Percentiles rank a stretch among this genome's conserved stretches.
Evolutionary conservation across 2,329 filamentous ascomycete species (phyloP).

Genomic region (Colletotrichum filicis): DNA sequence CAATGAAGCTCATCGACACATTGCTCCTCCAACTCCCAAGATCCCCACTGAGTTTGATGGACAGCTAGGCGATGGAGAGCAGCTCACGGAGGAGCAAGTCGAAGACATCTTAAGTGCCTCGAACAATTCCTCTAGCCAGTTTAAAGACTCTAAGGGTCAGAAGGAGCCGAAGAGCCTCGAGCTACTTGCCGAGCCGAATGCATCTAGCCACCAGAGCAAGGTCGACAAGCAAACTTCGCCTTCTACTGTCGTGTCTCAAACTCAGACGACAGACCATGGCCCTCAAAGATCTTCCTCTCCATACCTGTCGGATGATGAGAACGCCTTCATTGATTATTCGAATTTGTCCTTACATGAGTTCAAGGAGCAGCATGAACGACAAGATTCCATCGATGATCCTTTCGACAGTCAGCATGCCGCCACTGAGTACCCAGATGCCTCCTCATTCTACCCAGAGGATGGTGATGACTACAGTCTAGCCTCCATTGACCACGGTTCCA

Average conservation of each 20-base stretch:
- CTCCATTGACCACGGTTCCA: background rate
- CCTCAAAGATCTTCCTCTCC: background rate
- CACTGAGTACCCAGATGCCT: constrained; percentile 13
- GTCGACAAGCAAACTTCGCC: background rate
- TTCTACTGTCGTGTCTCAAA: constrained; percentile 1
- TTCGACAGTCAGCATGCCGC: background rate
- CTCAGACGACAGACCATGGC: background rate
- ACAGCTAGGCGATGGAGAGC: background rate
- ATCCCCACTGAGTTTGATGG: background rate
- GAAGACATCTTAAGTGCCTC: constrained; percentile 14
- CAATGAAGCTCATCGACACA: constrained; percentile 31
- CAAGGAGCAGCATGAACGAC: background rate
- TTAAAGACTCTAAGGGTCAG: background rate
- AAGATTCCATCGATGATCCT: background rate
- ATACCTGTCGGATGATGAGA: constrained; percentile 3
- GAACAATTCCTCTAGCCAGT: background rate
- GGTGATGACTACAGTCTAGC: background rate
- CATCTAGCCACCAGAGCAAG: background rate
- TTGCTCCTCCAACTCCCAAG: constrained; percentile 19
- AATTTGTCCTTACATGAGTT: background rate
- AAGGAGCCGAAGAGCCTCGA: background rate
- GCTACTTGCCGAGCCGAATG: background rate
- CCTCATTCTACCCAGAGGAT: constrained; percentile 31
- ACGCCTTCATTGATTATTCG: constrained; percentile 20
- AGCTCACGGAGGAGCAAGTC: constrained; percentile 24